Conservation (phyloP, 1,139 yeast genomes). For the Candida glucosophila region DNA sequence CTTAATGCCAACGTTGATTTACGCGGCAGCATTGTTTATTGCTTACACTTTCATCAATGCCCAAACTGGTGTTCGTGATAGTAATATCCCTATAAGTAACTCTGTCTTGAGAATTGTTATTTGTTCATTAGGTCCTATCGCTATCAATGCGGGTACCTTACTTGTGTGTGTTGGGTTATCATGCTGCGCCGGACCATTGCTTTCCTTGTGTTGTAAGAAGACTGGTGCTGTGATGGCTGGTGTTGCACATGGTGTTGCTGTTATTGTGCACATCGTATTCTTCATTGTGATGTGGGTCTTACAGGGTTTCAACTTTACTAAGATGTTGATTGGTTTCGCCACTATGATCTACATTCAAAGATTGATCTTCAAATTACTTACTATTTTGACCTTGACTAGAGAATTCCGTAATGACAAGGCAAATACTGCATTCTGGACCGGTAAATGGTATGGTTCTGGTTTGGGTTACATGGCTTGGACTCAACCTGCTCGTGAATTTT, state of each 20-base stretch:
- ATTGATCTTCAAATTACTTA: constrained; percentile 76
- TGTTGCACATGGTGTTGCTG: constrained; percentile 92
- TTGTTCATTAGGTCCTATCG: constrained; percentile 90
- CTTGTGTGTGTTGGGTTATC: constrained; percentile 69
- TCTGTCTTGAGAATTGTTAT: constrained; percentile 78
- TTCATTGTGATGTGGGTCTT: constrained; percentile 96
- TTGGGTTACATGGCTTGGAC: constrained; percentile 94
- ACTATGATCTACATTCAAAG: constrained; percentile 86
- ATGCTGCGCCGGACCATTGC: constrained; percentile 95
- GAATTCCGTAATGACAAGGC: constrained; percentile 97
- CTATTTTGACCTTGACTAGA: constrained; percentile 76
- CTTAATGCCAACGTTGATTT: constrained; percentile 71
- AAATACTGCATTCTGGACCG: constrained; percentile 99
- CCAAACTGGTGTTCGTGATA: constrained; percentile 79
- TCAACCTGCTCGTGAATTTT: constrained; percentile 93
- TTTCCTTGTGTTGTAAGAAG: constrained; percentile 94
- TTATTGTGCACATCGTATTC: constrained; percentile 73
- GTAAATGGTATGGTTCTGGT: constrained; percentile 96
- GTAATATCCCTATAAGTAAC: constrained; percentile 49
- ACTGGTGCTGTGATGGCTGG: constrained; percentile 97
- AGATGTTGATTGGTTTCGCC: constrained; percentile 80
- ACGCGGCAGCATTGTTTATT: constrained; percentile 85
- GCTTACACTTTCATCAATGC: constrained; percentile 94
- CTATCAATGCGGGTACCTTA: constrained; percentile 77
- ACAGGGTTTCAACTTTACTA: constrained; percentile 84